Evolutionary conservation across 2,329 filamentous ascomycete species (phyloP).

Genomic region (Aureobasidium sp.): DNA sequence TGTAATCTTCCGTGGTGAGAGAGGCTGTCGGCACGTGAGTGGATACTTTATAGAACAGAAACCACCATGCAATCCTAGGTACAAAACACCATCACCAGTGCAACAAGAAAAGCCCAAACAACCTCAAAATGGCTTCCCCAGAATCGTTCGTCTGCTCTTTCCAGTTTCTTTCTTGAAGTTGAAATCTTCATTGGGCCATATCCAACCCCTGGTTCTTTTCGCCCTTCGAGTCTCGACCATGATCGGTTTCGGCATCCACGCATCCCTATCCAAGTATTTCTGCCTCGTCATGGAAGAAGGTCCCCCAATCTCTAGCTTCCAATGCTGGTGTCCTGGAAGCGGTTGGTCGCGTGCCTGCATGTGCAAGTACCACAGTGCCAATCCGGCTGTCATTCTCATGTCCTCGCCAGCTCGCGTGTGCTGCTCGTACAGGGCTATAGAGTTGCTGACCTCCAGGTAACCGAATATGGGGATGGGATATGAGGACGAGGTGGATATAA

Average conservation of each 20-base stretch:
- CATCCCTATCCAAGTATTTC: constrained; percentile 60
- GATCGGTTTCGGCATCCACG: constrained; percentile 67
- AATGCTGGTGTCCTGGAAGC: constrained; percentile 49
- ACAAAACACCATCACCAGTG: not conserved
- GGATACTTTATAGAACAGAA: no score
- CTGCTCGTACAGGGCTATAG: constrained; percentile 45
- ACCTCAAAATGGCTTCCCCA: not conserved
- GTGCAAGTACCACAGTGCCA: constrained; percentile 71
- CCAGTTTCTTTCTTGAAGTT: no score
- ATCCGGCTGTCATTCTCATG: constrained; percentile 55
- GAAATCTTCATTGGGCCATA: not conserved
- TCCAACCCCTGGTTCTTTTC: not conserved
- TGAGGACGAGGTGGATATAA: constrained; percentile 18
- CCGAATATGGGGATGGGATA: constrained; percentile 65
- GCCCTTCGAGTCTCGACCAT: constrained; percentile 14
- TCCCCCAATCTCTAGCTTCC: constrained; percentile 39
- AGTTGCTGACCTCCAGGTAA: constrained; percentile 64
- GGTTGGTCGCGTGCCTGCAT: constrained; percentile 57
- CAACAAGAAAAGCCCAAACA: not conserved
- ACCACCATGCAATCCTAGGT: no score
- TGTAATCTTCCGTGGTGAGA: no score
- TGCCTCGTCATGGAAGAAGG: constrained; percentile 60
- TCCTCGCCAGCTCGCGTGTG: constrained; percentile 24
- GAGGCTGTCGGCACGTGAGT: no score
- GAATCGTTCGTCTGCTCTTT: not conserved